phyloP scores from a whole-genome alignment of 2,329 filamentous ascomycete species.

The Raffaelea arxii region DNA sequence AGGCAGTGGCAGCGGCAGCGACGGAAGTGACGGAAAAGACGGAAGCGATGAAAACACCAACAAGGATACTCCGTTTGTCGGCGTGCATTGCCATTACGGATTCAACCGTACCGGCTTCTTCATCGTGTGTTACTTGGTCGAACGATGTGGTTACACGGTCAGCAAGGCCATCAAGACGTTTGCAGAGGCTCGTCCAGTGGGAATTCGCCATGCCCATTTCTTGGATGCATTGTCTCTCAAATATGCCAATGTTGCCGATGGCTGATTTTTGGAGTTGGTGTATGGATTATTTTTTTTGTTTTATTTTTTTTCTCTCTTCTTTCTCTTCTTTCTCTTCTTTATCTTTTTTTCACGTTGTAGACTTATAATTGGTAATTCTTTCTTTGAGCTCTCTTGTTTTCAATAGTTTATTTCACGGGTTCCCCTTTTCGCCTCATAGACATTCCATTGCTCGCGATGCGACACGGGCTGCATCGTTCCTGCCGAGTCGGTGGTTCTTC shows the following conservation, averaged over 20 bases:
- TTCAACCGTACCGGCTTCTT: constrained; percentile 94
- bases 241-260: constrained; percentile 34
- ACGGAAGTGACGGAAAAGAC: too few species aligned
- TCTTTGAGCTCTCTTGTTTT: background rate
- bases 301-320: background rate
- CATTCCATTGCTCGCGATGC: too few species aligned
- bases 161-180: constrained; percentile 75
- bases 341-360: background rate
- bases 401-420: background rate
- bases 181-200: constrained; percentile 60
- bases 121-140: constrained; percentile 82
- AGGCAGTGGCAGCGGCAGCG: background rate
- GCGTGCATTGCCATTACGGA: constrained; percentile 91
- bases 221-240: constrained; percentile 73
- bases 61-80: constrained; percentile 42
- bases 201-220: constrained; percentile 85
- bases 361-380: background rate
- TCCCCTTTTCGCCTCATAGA: background rate
- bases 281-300: background rate
- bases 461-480: too few species aligned
- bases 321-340: background rate
- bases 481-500: too few species aligned
- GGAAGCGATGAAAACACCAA: too few species aligned
- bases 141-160: constrained; percentile 61
- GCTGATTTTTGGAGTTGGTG: background rate